These are phyloP conservation scores for Sedum album DNA, from an alignment of 164 flowering plant genomes.

Conservation along the genomic window DNA sequence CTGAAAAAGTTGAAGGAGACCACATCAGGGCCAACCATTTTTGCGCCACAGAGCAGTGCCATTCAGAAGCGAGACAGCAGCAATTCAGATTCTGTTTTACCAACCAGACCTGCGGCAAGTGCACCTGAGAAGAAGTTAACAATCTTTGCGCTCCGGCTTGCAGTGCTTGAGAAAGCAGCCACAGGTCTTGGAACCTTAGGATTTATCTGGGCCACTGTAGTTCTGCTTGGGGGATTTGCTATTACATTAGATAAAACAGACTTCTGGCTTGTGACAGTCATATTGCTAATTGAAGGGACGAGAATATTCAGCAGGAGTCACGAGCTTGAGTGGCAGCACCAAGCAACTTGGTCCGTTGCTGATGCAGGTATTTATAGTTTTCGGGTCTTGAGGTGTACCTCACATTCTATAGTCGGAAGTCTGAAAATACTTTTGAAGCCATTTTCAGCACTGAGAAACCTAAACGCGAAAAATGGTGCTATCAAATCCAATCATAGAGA, in stretches of 20 bases:
- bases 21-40: conserved; percentile 22
- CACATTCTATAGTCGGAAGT: conserved; percentile 22
- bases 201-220: conserved; percentile 98
- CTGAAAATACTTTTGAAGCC: conserved; percentile 23
- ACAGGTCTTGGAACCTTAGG: conserved; percentile 85
- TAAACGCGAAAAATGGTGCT: conserved; percentile 23
- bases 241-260: conserved; percentile 64
- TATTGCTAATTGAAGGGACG: conserved; percentile 75
- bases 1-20: conserved; percentile 19
- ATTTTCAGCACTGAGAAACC: conserved; percentile 9
- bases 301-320: conserved; percentile 88
- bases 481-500: conserved; percentile 8
- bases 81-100: conserved; percentile 17
- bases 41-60: conserved; percentile 26
- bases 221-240: conserved; percentile 92
- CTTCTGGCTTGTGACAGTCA: conserved; percentile 79
- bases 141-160: conserved; percentile 77
- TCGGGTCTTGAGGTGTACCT: conserved; percentile 48
- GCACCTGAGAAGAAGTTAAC: conserved; percentile 91
- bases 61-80: conserved; percentile 35
- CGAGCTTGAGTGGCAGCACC: conserved; percentile 95
- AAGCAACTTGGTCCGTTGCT: conserved; percentile 77
- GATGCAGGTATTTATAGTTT: conserved; percentile 68
- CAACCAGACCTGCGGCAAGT: conserved; percentile 14
- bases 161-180: conserved; percentile 74